Evolutionary conservation across 1,139 yeast species (phyloP).

Genomic region (Yamadazyma atlantica): DNA sequence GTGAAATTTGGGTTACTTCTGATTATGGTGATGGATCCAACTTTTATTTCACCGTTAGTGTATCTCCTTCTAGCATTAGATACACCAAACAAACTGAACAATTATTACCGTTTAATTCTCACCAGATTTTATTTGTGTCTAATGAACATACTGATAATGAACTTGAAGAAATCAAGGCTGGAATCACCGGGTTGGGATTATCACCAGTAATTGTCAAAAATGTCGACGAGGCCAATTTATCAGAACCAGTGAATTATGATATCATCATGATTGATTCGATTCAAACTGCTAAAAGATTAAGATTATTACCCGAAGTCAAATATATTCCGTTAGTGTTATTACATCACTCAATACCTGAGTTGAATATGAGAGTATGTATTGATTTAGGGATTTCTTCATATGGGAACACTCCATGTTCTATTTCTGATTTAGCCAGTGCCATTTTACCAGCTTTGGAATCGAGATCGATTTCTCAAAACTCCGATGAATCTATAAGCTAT

Average conservation of each 20-base stretch:
- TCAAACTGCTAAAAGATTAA: conserved; percentile 67
- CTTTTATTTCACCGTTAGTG: conserved; percentile 76
- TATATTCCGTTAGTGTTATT: conserved; percentile 78
- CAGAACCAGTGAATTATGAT: conserved; percentile 66
- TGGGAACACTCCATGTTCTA: conserved; percentile 85
- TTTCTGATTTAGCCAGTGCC: conserved; percentile 78
- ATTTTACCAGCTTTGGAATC: conserved; percentile 82
- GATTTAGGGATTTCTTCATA: conserved; percentile 86
- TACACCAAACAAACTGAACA: conserved; percentile 67
- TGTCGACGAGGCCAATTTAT: conserved; percentile 48
- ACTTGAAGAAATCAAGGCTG: conserved; percentile 42
- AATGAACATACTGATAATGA: conserved; percentile 59
- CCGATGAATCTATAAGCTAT: conserved; percentile 76
- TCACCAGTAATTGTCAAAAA: conserved; percentile 51
- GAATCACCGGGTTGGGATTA: conserved; percentile 45
- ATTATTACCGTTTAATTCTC: conserved; percentile 70
- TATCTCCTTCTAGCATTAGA: conserved; percentile 68
- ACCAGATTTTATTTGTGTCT: conserved; percentile 67
- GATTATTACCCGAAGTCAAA: conserved; percentile 71
- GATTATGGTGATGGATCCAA: conserved; percentile 81
- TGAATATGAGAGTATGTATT: conserved; percentile 77
- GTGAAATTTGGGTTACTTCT: conserved; percentile 85
- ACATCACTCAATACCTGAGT: conserved; percentile 74
- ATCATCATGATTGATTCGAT: conserved; percentile 80
- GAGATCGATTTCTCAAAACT: conserved; percentile 74